Evolutionary conservation across 2,329 filamentous ascomycete species (phyloP).

Genomic region (Sarocladium brachiariae): DNA sequence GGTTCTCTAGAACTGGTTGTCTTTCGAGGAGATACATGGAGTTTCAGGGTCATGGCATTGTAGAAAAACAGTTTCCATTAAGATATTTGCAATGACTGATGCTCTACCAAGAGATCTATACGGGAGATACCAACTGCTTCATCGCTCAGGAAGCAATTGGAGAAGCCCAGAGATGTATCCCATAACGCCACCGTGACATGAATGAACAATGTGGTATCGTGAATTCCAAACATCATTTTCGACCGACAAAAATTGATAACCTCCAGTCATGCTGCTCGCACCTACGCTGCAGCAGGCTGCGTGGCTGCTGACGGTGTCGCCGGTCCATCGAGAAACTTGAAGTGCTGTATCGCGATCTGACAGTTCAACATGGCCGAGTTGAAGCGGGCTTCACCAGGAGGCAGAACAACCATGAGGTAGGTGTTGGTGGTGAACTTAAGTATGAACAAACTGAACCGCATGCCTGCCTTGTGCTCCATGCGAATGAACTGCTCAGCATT

Average conservation of each 20-base stretch:
- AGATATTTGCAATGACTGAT: not conserved
- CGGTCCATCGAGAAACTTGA: conserved; percentile 58
- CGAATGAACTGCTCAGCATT: conserved; percentile 75
- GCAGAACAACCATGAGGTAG: conserved; percentile 86
- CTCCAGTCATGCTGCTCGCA: not conserved
- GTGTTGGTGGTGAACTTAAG: conserved; percentile 96
- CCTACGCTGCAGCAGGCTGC: not conserved
- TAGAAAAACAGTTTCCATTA: not conserved
- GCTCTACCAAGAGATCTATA: not conserved
- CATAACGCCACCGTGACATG: not conserved
- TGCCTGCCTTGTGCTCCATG: conserved; percentile 71
- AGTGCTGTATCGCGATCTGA: conserved; percentile 76
- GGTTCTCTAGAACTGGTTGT: not conserved
- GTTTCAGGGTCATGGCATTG: not conserved
- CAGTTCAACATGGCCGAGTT: conserved; percentile 89
- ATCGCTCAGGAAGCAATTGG: not conserved
- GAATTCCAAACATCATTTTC: conserved; percentile 8
- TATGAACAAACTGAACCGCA: conserved; percentile 86
- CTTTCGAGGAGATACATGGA: not conserved
- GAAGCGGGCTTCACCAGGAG: conserved; percentile 84
- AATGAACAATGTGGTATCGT: conserved; percentile 11
- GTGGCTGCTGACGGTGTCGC: conserved; percentile 16
- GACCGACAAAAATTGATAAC: not conserved
- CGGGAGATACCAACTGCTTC: not conserved
- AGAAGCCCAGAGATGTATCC: not conserved